Conservation (phyloP, 495 filamentous ascomycete genomes). For the Penicillium taxi region DNA sequence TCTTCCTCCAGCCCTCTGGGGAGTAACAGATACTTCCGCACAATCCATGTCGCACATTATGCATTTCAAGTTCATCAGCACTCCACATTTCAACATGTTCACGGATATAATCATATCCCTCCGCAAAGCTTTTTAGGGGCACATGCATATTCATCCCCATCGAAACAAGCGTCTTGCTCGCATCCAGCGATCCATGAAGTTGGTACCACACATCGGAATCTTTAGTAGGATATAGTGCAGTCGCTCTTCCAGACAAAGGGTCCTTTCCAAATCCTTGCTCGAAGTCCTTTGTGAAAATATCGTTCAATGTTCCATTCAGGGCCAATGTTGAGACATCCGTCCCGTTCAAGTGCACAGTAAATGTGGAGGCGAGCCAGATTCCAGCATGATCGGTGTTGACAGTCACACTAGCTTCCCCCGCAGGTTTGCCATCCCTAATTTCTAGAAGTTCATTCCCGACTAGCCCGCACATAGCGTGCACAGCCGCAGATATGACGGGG, state of each 20-base stretch:
- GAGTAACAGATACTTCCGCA: conserved; percentile 30
- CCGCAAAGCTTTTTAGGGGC: background rate
- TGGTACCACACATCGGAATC: conserved; percentile 24
- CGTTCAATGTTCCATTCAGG: conserved; percentile 7
- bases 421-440: conserved; percentile 14
- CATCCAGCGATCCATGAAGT: conserved; percentile 26
- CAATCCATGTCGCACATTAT: conserved; percentile 21
- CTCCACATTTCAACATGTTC: conserved; percentile 20
- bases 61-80: conserved; percentile 30
- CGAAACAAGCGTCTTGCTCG: conserved; percentile 11
- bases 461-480: conserved; percentile 24
- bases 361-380: conserved; percentile 22
- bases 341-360: conserved; percentile 15
- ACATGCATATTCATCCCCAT: conserved; percentile 22
- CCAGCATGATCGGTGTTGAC: conserved; percentile 25
- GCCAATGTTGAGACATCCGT: conserved; percentile 9
- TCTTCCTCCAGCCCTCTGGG: conserved; percentile 25
- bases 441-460: conserved; percentile 24
- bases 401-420: conserved; percentile 7
- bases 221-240: conserved; percentile 24
- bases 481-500: conserved; percentile 18
- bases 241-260: conserved; percentile 15
- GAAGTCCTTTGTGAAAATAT: conserved; percentile 14
- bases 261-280: conserved; percentile 19
- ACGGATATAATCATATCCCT: conserved; percentile 14